Evolutionary conservation across 139 green algal species (phyloP).

Genomic region (Eudorina sp.): DNA sequence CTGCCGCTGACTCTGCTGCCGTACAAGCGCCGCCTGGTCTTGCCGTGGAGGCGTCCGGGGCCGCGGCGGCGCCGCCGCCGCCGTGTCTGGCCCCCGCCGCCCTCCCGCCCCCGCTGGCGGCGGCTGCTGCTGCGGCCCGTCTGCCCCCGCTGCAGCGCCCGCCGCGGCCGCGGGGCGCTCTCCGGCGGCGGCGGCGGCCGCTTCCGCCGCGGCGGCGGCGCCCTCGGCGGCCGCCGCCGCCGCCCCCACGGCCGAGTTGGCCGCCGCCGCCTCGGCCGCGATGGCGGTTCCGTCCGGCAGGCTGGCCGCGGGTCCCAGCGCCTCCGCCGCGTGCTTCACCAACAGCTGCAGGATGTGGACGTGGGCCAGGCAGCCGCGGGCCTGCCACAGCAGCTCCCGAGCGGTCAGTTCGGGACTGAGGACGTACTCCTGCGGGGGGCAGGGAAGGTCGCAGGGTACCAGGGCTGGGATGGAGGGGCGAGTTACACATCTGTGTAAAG

Average conservation of each 20-base stretch:
- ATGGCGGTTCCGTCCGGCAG: background rate
- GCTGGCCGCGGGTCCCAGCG: background rate
- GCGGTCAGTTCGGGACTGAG: conserved; percentile 23
- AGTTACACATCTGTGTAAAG: no score
- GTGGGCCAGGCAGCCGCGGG: conserved; percentile 41
- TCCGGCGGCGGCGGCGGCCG: background rate
- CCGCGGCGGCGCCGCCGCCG: conserved; percentile 18
- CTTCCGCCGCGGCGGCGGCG: background rate
- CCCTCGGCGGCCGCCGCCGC: background rate
- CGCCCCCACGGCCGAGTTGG: background rate
- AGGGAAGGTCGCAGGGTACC: no score
- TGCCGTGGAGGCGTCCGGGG: conserved; percentile 29
- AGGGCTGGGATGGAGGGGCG: background rate
- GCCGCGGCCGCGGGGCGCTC: background rate
- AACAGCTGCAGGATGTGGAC: conserved; percentile 28
- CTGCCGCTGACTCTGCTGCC: background rate
- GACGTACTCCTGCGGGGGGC: conserved; percentile 22
- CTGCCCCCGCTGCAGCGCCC: background rate
- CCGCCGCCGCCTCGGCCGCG: background rate
- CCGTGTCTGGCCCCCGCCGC: background rate
- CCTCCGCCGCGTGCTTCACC: conserved; percentile 29
- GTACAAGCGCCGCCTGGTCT: background rate
- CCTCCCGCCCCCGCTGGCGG: background rate
- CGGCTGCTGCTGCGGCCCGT: background rate
- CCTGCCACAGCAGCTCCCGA: conserved; percentile 46